Conservation (phyloP, 208 protist species). For the Acanthamoeba castellanii region DNA sequence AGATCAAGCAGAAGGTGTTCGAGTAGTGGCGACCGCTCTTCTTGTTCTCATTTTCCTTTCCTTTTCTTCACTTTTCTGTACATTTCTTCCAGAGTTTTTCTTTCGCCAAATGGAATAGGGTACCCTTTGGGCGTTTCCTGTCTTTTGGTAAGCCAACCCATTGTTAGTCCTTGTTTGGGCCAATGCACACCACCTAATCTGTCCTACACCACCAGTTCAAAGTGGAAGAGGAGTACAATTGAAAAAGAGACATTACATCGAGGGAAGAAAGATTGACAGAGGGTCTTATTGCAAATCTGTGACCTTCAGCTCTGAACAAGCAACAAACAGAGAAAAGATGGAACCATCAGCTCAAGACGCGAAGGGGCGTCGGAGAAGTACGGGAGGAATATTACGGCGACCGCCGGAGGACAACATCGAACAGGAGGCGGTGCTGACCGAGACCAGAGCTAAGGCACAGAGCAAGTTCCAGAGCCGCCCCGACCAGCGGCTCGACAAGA, state of each 20-base stretch:
- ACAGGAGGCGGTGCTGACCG: neutral
- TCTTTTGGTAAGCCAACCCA: too few relatives aligned
- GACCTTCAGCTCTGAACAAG: neutral
- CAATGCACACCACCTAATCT: too few relatives aligned
- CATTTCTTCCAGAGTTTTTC: neutral
- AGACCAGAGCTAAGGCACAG: neutral
- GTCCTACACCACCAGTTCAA: too few relatives aligned
- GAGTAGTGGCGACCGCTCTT: neutral
- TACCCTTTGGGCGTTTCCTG: too few relatives aligned
- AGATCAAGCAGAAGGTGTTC: constrained; percentile 57
- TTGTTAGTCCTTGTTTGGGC: too few relatives aligned
- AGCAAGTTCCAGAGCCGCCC: neutral
- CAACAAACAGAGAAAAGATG: neutral
- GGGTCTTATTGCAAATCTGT: neutral
- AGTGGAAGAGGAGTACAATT: too few relatives aligned
- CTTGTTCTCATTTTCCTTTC: too few relatives aligned
- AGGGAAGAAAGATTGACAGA: neutral
- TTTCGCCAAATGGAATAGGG: too few relatives aligned
- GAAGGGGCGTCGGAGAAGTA: neutral
- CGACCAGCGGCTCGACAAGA: neutral
- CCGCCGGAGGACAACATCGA: neutral
- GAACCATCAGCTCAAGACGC: neutral
- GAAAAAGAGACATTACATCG: too few relatives aligned
- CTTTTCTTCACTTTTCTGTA: neutral
- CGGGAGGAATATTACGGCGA: neutral